Percentiles rank a stretch among this genome's conserved stretches.
phyloP scores from a whole-genome alignment of 2,329 filamentous ascomycete species.

The Nothomitra cinnamomea region DNA sequence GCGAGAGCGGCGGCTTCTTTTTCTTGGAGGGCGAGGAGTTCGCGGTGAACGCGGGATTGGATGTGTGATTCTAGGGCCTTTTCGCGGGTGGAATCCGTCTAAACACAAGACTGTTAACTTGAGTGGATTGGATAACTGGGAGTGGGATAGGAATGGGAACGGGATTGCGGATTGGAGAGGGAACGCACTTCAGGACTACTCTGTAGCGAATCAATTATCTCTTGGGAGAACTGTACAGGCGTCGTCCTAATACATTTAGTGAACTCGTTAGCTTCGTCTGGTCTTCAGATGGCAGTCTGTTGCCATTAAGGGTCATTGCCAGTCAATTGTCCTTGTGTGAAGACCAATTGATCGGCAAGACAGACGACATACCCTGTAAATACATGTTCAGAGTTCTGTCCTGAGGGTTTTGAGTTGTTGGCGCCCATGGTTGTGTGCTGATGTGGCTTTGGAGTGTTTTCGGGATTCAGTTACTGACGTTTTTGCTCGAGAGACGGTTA shows the following conservation, averaged over 20 bases:
- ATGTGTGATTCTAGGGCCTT: slow-evolving; percentile 74
- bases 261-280: slow-evolving; percentile 17
- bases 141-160: neutral
- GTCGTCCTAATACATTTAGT: slow-evolving; percentile 33
- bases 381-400: slow-evolving; percentile 36
- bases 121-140: too few species aligned
- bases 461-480: too few species aligned
- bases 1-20: slow-evolving; percentile 52
- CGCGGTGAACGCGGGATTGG: slow-evolving; percentile 69
- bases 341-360: neutral
- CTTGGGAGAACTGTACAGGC: slow-evolving; percentile 58
- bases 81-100: slow-evolving; percentile 81
- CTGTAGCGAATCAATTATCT: slow-evolving; percentile 69
- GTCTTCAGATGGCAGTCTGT: slow-evolving; percentile 7
- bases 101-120: too few species aligned
- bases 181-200: slow-evolving; percentile 60
- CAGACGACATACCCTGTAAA: slow-evolving; percentile 37
- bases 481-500: too few species aligned
- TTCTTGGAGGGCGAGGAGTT: slow-evolving; percentile 64
- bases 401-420: slow-evolving; percentile 41
- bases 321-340: slow-evolving; percentile 14
- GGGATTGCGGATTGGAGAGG: slow-evolving; percentile 13
- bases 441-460: neutral
- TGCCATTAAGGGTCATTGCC: slow-evolving; percentile 6
- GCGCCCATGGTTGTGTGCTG: slow-evolving; percentile 34